A percentile compares a stretch with the other conserved stretches of the same genome.
phyloP scores from a whole-genome alignment of 2,329 filamentous ascomycete genomes.

The Cladosporium sp. region DNA sequence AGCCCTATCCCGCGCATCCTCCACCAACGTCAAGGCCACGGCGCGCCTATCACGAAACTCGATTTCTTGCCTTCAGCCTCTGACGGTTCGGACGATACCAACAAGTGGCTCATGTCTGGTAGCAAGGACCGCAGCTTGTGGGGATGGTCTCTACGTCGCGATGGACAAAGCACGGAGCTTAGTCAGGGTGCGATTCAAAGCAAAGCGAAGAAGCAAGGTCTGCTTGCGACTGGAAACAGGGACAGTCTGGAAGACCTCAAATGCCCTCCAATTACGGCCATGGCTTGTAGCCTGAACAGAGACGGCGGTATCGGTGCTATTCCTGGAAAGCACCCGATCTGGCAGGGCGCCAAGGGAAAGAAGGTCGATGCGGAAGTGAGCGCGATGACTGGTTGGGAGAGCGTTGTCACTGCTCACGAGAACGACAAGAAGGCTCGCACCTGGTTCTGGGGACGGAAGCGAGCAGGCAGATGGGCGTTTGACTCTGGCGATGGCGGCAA shows the following conservation, averaged over 20 bases:
- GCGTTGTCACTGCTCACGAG: constrained; percentile 86
- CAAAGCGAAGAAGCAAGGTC: constrained; percentile 82
- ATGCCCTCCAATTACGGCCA: constrained; percentile 83
- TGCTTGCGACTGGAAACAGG: constrained; percentile 42
- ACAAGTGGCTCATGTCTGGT: constrained; percentile 91
- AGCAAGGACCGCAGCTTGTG: constrained; percentile 86
- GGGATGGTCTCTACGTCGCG: constrained; percentile 91
- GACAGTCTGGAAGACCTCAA: constrained; percentile 59
- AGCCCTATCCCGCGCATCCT: constrained; percentile 78
- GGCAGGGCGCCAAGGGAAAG: constrained; percentile 68
- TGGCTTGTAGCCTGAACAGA: constrained; percentile 85
- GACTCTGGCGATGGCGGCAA: constrained; percentile 76
- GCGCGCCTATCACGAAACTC: constrained; percentile 74
- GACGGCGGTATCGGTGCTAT: constrained; percentile 89
- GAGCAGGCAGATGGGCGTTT: constrained; percentile 88
- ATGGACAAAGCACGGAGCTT: constrained; percentile 88
- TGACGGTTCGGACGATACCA: constrained; percentile 78
- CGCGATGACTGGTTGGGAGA: constrained; percentile 89
- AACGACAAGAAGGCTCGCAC: constrained; percentile 80
- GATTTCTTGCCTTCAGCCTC: constrained; percentile 82
- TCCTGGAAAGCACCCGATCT: constrained; percentile 70
- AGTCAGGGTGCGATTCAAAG: constrained; percentile 85
- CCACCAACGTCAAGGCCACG: constrained; percentile 82
- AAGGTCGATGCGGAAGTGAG: constrained; percentile 66
- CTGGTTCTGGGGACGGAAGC: constrained; percentile 97